phyloP scores from a whole-genome alignment of 2,329 filamentous ascomycete species.

The Trichophyton mentagrophytes region DNA sequence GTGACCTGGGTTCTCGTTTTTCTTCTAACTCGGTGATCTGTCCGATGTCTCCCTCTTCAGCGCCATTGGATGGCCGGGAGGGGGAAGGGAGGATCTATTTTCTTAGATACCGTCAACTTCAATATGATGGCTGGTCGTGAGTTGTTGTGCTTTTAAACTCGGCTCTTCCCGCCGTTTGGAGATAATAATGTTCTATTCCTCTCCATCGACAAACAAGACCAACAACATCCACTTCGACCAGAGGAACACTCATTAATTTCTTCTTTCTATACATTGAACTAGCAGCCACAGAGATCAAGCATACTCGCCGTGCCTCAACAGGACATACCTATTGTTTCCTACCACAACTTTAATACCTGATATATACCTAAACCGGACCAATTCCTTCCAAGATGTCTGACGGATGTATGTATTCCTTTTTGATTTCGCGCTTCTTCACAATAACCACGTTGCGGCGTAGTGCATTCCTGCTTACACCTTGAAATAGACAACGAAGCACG shows the following conservation, averaged over 20 bases:
- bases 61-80: conserved; percentile 1
- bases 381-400: conserved; percentile 37
- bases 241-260: neutral
- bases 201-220: neutral
- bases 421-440: neutral
- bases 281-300: neutral
- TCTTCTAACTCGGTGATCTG: neutral
- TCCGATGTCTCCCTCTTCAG: conserved; percentile 3
- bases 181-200: conserved; percentile 2
- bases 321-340: neutral
- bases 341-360: neutral
- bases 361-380: conserved; percentile 7
- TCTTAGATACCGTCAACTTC: conserved; percentile 1
- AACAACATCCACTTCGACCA: neutral
- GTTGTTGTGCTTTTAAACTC: conserved; percentile 4
- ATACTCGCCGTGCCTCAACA: neutral
- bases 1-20: neutral
- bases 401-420: conserved; percentile 36
- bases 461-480: neutral
- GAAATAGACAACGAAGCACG: conserved; percentile 49
- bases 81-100: neutral
- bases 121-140: neutral
- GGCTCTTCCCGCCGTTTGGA: conserved; percentile 4
- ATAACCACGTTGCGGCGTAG: neutral
- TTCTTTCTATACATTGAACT: neutral